Evolutionary conservation across 177 flowering plant genomes (phyloP), one percentile per base, ranked within the genome.

Genomic region (Vitis hybrid): DNA sequence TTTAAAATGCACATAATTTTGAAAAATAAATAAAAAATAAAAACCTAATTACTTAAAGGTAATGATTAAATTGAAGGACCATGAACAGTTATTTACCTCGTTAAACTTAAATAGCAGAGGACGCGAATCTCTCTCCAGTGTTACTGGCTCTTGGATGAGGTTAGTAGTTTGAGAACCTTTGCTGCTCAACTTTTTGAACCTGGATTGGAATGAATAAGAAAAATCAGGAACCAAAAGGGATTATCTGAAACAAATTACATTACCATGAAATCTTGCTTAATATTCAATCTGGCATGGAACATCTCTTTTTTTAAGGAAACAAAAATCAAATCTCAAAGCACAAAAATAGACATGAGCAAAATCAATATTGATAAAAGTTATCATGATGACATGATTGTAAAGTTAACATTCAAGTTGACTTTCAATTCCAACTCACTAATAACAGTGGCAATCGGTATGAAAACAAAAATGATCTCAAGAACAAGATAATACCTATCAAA

Each of bases 401-500:
- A 2, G 62, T 14, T 13, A 13, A n/a, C 17, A 4, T 4, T n/a
- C 17, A 52, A 1, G 15, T 52, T 12, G n/a, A 13, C 56, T 52
- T 52, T 13, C 56, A 52, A 49, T 11, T 18, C 51, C 51, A 15
- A 30, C 62, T 52, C 66, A 62, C 52, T n/a, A 4, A 51, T 14
- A 48, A 57, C 17, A 11, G 10, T 48, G 52, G 11, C 11, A n/a
- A 21, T 56, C 13, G 24, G 52, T 24, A 55, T 30, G 66, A 32
- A 50, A 62, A 32, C 50, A 56, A 35, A 54, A 11, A 40, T 46
- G 60, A 68, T 3, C 6, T 62, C 9, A 4, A 64, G n/a, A 65
- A 52, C 17, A 30, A 69, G 46, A 50, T 9, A 35, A 5, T 81
- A 92, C 98, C 97, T 88, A 76, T 89, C 97, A 81, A 92, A 92